Base-by-base conservation (phyloP, 495 filamentous ascomycete genomes). In the Neurospora sp. region DNA sequence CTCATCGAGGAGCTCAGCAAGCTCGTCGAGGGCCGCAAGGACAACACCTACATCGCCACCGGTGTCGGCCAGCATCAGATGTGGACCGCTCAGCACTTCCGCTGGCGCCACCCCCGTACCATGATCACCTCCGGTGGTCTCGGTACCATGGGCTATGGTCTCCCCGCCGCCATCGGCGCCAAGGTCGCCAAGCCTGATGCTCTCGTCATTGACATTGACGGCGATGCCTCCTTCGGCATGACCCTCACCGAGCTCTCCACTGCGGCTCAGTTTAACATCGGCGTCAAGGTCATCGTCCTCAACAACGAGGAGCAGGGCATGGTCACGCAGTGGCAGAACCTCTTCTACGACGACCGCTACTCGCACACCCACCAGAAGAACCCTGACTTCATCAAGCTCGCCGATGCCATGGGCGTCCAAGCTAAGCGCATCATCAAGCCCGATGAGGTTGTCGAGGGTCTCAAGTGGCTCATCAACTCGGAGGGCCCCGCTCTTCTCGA, bases 291-390 rank as follows among this genome's bases (percentile, higher is more conserved):
- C 69, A 90, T 98, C 73, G 84, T 98, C 53, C 82, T 98, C 6
- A 98, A 98, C 82, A 98, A 98, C 79, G 94, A 97, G 82, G 94
- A 97, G 80, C 94, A 97, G 81, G 92, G 92, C 71, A 98, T 98
- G 95, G 94, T 98, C 4, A 97, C 95, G 4, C 94, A 98, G 82
- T 96, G 94, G 92, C 95, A 97, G 80, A 91, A 90, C 74, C 86
- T 97, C 65, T 97, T 97, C 84, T 98, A 96, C 82, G 89, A 96
- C 75, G 92, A 97, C 77, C 89, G 95, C 69, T 97, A 94, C 81
- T 89, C 93, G 27, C 94, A 97, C 79, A 97, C 93, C 3, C 95
- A 97, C 78, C 93, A 97, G 80, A 89, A 88, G 78, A 97, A 97
- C 80, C 92, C 94, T 4, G 89, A 96, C 77, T 96, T 94, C 80